These are phyloP conservation scores for Cymodocea nodosa DNA, from an alignment of 116 monocot species.

Conservation along the genomic window DNA sequence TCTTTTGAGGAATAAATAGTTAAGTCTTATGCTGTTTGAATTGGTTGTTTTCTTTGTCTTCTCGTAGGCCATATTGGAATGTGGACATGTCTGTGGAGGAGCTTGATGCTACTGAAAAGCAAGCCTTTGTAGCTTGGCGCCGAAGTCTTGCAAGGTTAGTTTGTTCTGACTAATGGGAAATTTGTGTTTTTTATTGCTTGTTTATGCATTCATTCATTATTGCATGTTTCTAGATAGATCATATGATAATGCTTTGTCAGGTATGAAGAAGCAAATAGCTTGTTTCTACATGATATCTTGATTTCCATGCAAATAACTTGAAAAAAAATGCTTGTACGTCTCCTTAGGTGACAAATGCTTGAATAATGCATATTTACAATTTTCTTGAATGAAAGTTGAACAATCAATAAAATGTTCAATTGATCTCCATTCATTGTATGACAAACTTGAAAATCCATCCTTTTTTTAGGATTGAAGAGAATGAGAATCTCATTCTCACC, in stretches of 20 bases:
- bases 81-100: constrained; percentile 69
- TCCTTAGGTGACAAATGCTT: too few species aligned
- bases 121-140: constrained; percentile 74
- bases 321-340: too few species aligned
- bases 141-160: constrained; percentile 62
- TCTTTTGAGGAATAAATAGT: neutral
- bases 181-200: neutral
- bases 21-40: neutral
- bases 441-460: neutral
- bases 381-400: too few species aligned
- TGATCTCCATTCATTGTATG: neutral
- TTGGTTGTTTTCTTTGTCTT: neutral
- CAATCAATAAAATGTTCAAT: too few species aligned
- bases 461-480: constrained; percentile 60
- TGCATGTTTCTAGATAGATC: too few species aligned
- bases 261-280: too few species aligned
- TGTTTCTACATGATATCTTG: too few species aligned
- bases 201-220: neutral
- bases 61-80: constrained; percentile 67
- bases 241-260: too few species aligned
- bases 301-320: too few species aligned
- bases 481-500: constrained; percentile 78
- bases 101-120: constrained; percentile 74
- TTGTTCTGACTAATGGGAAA: neutral
- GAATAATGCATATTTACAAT: too few species aligned